These are phyloP conservation scores for Lasiodiplodia gonubiensis DNA, from an alignment of 2,329 filamentous ascomycete genomes.

Conservation along the genomic window DNA sequence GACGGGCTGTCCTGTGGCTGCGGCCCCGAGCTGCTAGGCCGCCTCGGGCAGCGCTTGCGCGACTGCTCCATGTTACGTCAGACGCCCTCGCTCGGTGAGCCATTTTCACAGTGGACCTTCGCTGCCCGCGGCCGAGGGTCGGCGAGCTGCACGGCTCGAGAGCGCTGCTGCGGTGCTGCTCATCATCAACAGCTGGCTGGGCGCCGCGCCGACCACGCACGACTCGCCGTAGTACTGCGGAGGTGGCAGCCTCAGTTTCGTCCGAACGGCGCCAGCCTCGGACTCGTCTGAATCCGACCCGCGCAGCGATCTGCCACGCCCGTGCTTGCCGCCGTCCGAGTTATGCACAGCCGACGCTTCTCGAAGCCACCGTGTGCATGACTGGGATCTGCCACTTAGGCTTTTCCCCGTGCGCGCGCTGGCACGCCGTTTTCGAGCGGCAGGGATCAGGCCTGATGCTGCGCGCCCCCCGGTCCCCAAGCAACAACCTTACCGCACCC, in stretches of 20 bases:
- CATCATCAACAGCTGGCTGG: neutral
- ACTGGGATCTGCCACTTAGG: slow-evolving; percentile 26
- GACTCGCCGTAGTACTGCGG: slow-evolving; percentile 16
- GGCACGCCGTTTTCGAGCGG: slow-evolving; percentile 11
- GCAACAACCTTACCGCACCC: slow-evolving; percentile 28
- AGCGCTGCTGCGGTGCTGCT: neutral
- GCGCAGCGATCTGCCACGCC: slow-evolving; percentile 21
- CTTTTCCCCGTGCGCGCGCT: slow-evolving; percentile 25
- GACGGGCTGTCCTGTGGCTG: slow-evolving; percentile 13
- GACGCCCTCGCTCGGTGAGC: slow-evolving; percentile 23
- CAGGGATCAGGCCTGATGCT: slow-evolving; percentile 23
- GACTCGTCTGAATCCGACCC: slow-evolving; percentile 25
- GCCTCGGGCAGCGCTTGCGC: slow-evolving; percentile 20
- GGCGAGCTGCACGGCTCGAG: neutral
- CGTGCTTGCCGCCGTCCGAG: slow-evolving; percentile 24
- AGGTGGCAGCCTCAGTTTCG: slow-evolving; percentile 26
- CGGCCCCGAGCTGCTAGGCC: slow-evolving; percentile 22
- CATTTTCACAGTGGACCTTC: slow-evolving; percentile 16
- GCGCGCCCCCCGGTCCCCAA: slow-evolving; percentile 25
- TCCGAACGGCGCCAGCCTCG: slow-evolving; percentile 18
- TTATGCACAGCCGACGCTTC: slow-evolving; percentile 30
- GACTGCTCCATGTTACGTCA: slow-evolving; percentile 16
- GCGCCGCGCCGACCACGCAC: neutral
- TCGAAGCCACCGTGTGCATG: slow-evolving; percentile 29
- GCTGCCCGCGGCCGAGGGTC: slow-evolving; percentile 24